phyloP scores from a whole-genome alignment of 2,329 filamentous ascomycete genomes.

The Fusarium nelsonii region DNA sequence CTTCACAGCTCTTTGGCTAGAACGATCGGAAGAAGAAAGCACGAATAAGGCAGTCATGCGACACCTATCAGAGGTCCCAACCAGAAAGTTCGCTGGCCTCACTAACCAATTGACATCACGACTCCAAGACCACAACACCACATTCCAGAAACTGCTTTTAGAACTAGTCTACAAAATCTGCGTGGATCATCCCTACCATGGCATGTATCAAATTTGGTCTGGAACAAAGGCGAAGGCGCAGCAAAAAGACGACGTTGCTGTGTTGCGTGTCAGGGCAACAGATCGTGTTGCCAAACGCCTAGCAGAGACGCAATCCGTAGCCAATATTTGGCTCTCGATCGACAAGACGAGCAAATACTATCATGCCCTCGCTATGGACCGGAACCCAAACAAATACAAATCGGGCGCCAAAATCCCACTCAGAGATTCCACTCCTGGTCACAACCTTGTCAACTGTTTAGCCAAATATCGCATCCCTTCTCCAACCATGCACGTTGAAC shows the following conservation, averaged over 20 bases:
- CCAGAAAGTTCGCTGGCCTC: conserved; percentile 88
- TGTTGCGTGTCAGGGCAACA: conserved; percentile 80
- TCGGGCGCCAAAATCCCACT: conserved; percentile 73
- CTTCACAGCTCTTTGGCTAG: conserved; percentile 94
- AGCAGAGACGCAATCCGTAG: conserved; percentile 63
- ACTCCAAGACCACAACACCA: conserved; percentile 75
- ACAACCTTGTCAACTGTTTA: conserved; percentile 72
- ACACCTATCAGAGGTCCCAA: conserved; percentile 80
- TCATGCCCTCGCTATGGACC: conserved; percentile 73
- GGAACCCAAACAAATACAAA: conserved; percentile 74
- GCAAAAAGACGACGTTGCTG: conserved; percentile 78
- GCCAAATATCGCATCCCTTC: conserved; percentile 80
- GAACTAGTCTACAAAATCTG: conserved; percentile 86
- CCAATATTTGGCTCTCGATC: conserved; percentile 75
- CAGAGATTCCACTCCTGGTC: conserved; percentile 72
- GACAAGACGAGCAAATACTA: conserved; percentile 79
- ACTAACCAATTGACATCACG: conserved; percentile 99
- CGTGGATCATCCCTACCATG: conserved; percentile 92
- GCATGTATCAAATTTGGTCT: conserved; percentile 96
- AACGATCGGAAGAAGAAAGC: conserved; percentile 79
- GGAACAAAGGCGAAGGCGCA: conserved; percentile 77
- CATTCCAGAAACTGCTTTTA: conserved; percentile 83
- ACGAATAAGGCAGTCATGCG: conserved; percentile 82
- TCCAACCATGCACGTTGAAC: conserved; percentile 85
- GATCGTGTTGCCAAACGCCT: conserved; percentile 74